Evolutionary conservation across 2,329 filamentous ascomycete genomes (phyloP), one percentile per base, ranked within the genome.

Genomic region (Trichothecium roseum): DNA sequence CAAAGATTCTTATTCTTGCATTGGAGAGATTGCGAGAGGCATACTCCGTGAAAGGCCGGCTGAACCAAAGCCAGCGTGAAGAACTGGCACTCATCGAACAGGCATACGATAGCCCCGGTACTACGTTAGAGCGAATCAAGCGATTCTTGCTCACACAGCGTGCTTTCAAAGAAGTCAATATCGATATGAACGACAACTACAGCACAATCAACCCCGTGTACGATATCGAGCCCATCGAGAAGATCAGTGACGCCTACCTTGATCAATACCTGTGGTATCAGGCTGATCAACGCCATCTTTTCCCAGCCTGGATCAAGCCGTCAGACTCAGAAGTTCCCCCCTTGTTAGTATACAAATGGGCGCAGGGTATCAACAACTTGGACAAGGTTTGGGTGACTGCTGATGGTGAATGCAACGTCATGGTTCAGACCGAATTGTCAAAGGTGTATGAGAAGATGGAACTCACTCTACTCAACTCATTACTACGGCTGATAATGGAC

Each of bases 161-260:
- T 57, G 91, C 93, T 2, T 98, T 98, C 73, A 98, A 98, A 63
- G 91, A 98, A 62, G 91, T 98, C 30, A 91, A 89, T 37, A 98
- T 98, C 46, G 91, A 98, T 55, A 98, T 98, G 91, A 98, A 98
- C 57, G 91, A 98, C 64, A 98, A 98, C 54, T 98, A 98, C 64
- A 96, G 80, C 68, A 89, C 86, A 14, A 98, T 98, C 67, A 98
- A 98, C 54, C 93, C 91, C 0, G 91, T 98, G 1, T 98, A 98
- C 54, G 91, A 98, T 47, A 91, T 98, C 40, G 93, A 98, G 61
- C 91, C 91, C 0, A 95, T 98, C 40, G 91, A 98, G 67, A 98
- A 98, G 67, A 98, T 98, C 48, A 98, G 89, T 28, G 91, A 98
- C 60, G 93, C 91, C 3, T 98, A 98, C 50, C 75, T 98, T 33